Evolutionary conservation across 2,329 filamentous ascomycete species (phyloP).

Genomic region (Phialophora tarda): DNA sequence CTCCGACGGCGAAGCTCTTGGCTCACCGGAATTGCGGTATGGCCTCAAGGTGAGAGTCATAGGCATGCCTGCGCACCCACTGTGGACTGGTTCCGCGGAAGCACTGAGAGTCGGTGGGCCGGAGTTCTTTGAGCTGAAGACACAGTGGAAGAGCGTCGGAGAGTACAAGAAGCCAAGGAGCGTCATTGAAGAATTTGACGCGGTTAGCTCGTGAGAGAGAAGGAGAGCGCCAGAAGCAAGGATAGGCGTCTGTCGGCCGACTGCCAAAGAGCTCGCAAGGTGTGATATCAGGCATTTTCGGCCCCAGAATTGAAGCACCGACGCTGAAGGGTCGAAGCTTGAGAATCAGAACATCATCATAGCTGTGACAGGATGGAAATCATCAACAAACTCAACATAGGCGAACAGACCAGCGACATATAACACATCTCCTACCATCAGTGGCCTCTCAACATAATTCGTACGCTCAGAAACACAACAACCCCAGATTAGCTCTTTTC

Average conservation of each 20-base stretch:
- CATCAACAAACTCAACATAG: not conserved
- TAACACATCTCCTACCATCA: not conserved
- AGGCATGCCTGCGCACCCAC: slow-evolving; percentile 56
- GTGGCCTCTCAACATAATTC: not conserved
- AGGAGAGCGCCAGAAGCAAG: not conserved
- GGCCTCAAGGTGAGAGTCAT: slow-evolving; percentile 59
- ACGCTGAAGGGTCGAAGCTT: not conserved
- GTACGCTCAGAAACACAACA: not conserved
- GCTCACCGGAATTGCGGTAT: slow-evolving; percentile 49
- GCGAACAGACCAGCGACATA: not conserved
- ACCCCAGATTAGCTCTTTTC: not conserved
- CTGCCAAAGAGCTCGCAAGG: not conserved
- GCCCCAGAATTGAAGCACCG: not conserved
- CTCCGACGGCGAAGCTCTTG: slow-evolving; percentile 35
- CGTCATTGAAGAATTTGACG: slow-evolving; percentile 42
- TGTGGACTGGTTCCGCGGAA: slow-evolving; percentile 53
- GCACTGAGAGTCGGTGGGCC: slow-evolving; percentile 52
- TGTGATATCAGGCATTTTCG: not conserved
- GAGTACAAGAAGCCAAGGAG: slow-evolving; percentile 39
- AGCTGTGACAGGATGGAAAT: not conserved
- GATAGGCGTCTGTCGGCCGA: not conserved
- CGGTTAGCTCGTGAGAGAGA: not conserved
- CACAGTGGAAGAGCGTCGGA: slow-evolving; percentile 39
- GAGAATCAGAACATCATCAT: not conserved
- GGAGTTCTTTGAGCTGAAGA: slow-evolving; percentile 45